Conservation (phyloP, 768 basidiomycete genomes). For the Leccinum variicolor region DNA sequence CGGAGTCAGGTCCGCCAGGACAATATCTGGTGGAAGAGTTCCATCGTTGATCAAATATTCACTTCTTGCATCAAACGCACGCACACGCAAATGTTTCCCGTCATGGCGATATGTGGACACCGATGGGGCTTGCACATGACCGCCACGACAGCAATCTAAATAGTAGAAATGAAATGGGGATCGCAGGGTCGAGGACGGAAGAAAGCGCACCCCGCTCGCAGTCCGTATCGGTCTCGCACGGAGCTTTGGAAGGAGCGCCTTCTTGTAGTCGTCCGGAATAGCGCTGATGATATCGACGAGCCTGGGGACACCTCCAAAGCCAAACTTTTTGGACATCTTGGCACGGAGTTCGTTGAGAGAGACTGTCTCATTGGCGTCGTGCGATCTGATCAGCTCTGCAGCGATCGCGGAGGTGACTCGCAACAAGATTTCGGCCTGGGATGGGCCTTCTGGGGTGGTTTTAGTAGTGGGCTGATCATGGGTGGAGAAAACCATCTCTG, state of each 20-base stretch:
- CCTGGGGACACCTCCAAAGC: conserved; percentile 81
- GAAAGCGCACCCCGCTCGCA: conserved; percentile 78
- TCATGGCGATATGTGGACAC: conserved; percentile 99
- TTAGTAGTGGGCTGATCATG: not conserved
- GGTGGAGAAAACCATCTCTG: conserved; percentile 30
- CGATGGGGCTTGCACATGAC: conserved; percentile 99
- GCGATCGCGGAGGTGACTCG: conserved; percentile 95
- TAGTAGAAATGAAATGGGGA: not conserved
- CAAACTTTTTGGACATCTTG: conserved; percentile 87
- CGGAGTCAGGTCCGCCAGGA: conserved; percentile 97
- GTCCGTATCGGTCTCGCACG: conserved; percentile 94
- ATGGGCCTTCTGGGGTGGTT: conserved; percentile 48
- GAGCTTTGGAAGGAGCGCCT: conserved; percentile 82
- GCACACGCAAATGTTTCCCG: conserved; percentile 98
- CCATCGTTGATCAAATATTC: conserved; percentile 3
- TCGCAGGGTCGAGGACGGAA: not conserved
- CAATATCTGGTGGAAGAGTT: conserved; percentile 68
- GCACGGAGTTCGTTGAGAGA: conserved; percentile 87
- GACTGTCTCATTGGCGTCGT: conserved; percentile 72
- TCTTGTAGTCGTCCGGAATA: conserved; percentile 96
- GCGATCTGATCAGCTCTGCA: conserved; percentile 85
- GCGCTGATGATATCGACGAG: conserved; percentile 98
- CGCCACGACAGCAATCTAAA: conserved; percentile 94
- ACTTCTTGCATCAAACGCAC: conserved; percentile 23
- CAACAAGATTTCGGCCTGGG: conserved; percentile 87